Base-by-base conservation (phyloP, 257 asterid species). In the Solanum ahanhuiri region DNA sequence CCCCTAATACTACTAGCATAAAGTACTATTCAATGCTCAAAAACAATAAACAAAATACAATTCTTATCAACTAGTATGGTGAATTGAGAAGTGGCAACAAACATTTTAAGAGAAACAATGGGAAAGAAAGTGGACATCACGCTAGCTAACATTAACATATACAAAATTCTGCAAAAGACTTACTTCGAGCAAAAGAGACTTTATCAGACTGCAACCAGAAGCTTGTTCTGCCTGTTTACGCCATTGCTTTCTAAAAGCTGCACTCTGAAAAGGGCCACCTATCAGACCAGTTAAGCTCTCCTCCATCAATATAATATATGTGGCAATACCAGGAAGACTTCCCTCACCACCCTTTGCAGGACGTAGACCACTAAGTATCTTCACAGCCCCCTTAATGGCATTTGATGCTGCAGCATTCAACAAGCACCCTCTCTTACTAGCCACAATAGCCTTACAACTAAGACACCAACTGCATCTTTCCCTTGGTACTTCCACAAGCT, bases 401-500 rank as follows among this genome's bases (percentile, higher is more conserved):
- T 89, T 92, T 89, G 93, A 89, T 79, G 96, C 98, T 88, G 98
- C 98, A 83, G 94, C 97, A 90, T 96, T 96, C 88, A 96, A 87
- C 90, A 96, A 89, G 89, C 98, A 96, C 12, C 91, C 98, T 92
- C 89, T 92, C 91, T 89, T 96, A 93, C 98, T 96, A 57, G 89
- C 58, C 33, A 91, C 94, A 76, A 89, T 58, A 86, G 97, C 93
- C 90, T 91, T 93, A 89, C 99, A 96, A 81, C 91, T 88, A 92
- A 93, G 87, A 89, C 98, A 96, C 99, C 98, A 96, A 89, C 98
- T 90, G 87, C 99, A 96, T 90, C 98, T 92, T 92, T 96, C 99
- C 91, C 98, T 90, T 43, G 97, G 96, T 83, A 93, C 93, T 86
- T 95, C 99, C 63, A 91, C 87, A 33, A 96, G 94, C 88, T 92